Conservation (phyloP, 352 stramenopile species). For the Phytopythium vexans region DNA sequence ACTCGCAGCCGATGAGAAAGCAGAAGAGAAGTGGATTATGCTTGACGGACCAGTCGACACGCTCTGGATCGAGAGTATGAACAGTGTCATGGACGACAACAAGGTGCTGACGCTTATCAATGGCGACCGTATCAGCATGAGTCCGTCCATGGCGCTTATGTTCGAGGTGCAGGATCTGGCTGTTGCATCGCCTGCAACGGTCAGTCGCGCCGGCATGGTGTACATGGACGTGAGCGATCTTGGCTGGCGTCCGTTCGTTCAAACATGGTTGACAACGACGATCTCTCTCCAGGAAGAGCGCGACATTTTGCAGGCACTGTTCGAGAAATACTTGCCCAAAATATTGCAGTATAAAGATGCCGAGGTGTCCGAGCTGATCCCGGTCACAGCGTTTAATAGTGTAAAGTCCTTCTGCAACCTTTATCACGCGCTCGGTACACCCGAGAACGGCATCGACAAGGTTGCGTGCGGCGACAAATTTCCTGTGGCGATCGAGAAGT, state of each 20-base stretch:
- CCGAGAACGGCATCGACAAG: constrained; percentile 72
- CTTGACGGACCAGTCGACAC: constrained; percentile 85
- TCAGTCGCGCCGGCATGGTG: constrained; percentile 92
- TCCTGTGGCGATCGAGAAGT: constrained; percentile 65
- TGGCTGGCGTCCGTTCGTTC: constrained; percentile 73
- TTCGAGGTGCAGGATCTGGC: constrained; percentile 95
- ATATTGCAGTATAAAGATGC: constrained; percentile 59
- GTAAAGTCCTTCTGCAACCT: constrained; percentile 85
- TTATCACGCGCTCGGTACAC: constrained; percentile 72
- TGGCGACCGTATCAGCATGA: constrained; percentile 86
- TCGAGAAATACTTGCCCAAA: constrained; percentile 85
- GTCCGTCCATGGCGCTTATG: constrained; percentile 84
- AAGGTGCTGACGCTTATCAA: constrained; percentile 87
- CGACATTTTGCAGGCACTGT: constrained; percentile 56
- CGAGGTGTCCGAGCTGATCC: constrained; percentile 73
- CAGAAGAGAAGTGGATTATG: constrained; percentile 88
- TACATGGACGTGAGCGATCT: constrained; percentile 91
- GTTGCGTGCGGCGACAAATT: constrained; percentile 65
- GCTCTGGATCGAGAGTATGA: constrained; percentile 90
- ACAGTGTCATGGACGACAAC: constrained; percentile 89
- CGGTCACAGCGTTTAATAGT: constrained; percentile 77
- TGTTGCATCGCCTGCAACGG: constrained; percentile 92
- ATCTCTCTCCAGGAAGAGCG: constrained; percentile 64
- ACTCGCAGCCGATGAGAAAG: constrained; percentile 69
- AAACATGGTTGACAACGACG: constrained; percentile 68